These are phyloP conservation scores for Aspergillus thermomutatus DNA, from an alignment of 2,329 filamentous ascomycete genomes.

Conservation along the genomic window DNA sequence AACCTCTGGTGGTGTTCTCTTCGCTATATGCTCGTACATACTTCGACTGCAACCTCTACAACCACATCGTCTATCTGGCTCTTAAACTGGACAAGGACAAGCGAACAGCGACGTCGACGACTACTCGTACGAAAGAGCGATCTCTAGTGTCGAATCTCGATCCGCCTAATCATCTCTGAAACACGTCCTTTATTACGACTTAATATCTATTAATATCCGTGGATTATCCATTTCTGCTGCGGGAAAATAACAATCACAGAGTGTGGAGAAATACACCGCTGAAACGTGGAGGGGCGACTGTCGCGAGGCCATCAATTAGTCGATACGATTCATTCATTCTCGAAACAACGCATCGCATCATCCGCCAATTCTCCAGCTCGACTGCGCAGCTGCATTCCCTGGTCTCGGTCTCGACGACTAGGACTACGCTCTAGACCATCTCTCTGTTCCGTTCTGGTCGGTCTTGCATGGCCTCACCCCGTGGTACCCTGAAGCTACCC, in stretches of 20 bases:
- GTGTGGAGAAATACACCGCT: slow-evolving; percentile 16
- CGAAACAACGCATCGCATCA: slow-evolving; percentile 2
- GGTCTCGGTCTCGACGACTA: too few species aligned
- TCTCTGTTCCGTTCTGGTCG: neutral
- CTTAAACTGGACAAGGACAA: slow-evolving; percentile 6
- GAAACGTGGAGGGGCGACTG: slow-evolving; percentile 10
- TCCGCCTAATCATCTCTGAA: slow-evolving; percentile 15
- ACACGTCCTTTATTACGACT: slow-evolving; percentile 4
- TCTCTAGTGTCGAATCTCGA: slow-evolving; percentile 6
- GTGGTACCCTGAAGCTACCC: neutral
- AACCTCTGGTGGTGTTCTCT: neutral
- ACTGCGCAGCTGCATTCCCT: neutral
- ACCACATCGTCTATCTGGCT: neutral
- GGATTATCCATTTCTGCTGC: neutral
- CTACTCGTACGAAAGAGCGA: slow-evolving; percentile 6
- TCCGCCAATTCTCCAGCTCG: neutral
- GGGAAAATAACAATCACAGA: slow-evolving; percentile 1
- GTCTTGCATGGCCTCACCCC: neutral
- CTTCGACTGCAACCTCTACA: neutral
- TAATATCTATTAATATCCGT: neutral
- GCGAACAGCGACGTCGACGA: slow-evolving; percentile 9
- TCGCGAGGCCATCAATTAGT: neutral
- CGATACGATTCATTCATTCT: too few species aligned
- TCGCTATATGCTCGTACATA: neutral
- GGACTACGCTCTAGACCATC: neutral